Evolutionary conservation across 2,329 filamentous ascomycete species (phyloP), one percentile per base, ranked within the genome.

Genomic region (Coniochaeta sp.): DNA sequence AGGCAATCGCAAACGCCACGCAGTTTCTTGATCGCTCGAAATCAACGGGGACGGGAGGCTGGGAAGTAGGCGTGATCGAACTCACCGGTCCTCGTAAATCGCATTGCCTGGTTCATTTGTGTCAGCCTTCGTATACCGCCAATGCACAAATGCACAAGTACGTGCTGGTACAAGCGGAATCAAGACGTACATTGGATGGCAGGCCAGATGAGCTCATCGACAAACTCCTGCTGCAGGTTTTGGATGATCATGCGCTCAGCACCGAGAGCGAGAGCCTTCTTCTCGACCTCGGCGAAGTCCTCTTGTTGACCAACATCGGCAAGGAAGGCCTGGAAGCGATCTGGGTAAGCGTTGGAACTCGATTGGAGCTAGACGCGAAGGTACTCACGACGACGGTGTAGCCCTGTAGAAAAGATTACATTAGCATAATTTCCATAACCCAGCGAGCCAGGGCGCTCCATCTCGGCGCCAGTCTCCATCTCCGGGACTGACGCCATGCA

Each of bases 181-280:
- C n/a, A 47, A 9, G 42, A 47, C 42, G 19, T 47, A 47, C 86
- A 90, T 75, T 91, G 88, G 64, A 95, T 84, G 63, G 90, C 90
- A 58, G 84, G 87, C 83, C 88, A 93, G 80, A 88, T 89, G 54
- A 95, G 81, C 78, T 93, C 84, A 68, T 92, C 88, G 66, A 95
- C 85, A 69, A 95, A 93, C 75, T 91, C 88, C 67, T 81, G 80
- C 69, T 86, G 84, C 59, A 93, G 81, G 73, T 95, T 84, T 63
- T 80, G 76, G 65, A 86, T 80, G 64, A 82, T 72, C 73, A 87
- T 83, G 76, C 85, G 83, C 75, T 83, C 77, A 24, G 88, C 88
- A 69, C 88, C 88, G 64, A 90, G 83, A 74, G 65, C 63, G 8
- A 66, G 63, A 4, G 70, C 69, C 82, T 93, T 92, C 71, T 83